A percentile compares a stretch with the other conserved stretches of the same genome.
Evolutionary conservation across 2,329 filamentous ascomycete genomes (phyloP).

Genomic region (Capronia coronata): DNA sequence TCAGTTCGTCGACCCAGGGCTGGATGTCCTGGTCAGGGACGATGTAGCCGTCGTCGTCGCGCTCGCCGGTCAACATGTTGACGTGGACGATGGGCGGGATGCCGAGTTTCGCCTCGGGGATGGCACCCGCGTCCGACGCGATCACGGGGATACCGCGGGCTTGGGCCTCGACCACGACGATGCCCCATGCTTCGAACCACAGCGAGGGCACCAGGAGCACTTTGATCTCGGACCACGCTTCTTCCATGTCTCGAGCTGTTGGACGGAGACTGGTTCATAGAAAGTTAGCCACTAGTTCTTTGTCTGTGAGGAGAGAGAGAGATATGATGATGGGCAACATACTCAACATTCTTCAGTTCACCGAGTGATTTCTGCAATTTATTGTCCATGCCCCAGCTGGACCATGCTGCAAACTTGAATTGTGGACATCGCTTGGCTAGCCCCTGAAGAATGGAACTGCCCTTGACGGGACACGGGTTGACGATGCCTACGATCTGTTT

Average conservation of each 20-base stretch:
- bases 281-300: too few relatives aligned
- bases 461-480: constrained; percentile 24
- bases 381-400: constrained; percentile 17
- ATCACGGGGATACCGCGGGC: constrained; percentile 26
- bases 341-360: constrained; percentile 9
- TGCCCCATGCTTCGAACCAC: constrained; percentile 26
- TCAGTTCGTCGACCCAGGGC: constrained; percentile 9
- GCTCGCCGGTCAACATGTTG: constrained; percentile 7
- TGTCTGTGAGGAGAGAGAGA: too few relatives aligned
- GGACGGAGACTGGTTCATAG: constrained; percentile 5
- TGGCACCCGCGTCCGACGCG: constrained; percentile 21
- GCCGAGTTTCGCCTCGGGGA: constrained; percentile 21
- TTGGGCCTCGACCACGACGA: constrained; percentile 25
- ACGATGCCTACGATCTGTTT: constrained; percentile 20
- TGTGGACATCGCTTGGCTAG: constrained; percentile 20
- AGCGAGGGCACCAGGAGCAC: constrained; percentile 24
- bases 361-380: constrained; percentile 4
- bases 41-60: constrained; percentile 8
- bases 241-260: constrained; percentile 18
- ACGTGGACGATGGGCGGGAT: constrained; percentile 8
- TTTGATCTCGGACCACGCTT: constrained; percentile 20
- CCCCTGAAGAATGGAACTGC: constrained; percentile 14
- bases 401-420: constrained; percentile 18
- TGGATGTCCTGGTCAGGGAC: constrained; percentile 12
- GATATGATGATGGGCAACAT: neutral